Evolutionary conservation across 345 rosid species (phyloP), one percentile per base, ranked within the genome.

Genomic region (Clausena lansium): DNA sequence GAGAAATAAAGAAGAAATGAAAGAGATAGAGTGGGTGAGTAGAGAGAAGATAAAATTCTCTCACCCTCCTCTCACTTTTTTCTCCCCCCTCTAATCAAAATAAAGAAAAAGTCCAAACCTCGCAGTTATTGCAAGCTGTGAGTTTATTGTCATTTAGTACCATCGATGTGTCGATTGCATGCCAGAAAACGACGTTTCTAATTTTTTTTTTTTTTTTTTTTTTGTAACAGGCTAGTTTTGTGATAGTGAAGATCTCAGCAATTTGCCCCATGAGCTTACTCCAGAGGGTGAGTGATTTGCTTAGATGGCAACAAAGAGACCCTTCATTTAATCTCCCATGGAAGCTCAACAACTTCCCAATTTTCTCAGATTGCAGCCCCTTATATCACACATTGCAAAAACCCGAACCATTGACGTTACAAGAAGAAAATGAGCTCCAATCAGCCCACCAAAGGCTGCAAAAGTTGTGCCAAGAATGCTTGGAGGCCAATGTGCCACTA

Each of bases 261-360:
- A 88, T 95, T 19, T 90, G 90, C 84, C 94, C 95, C 11, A 84
- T 89, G 54, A 70, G 85, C n/a, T 76, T 93, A 75, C 84, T 95
- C 4, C 83, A 83, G 78, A 82, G 93, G 74, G 88, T 93, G 7
- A 91, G 98, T 76, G 96, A 93, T 78, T 67, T 93, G 67, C 84
- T 93, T 24, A 82, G 99, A 32, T 95, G 99, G 99, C 92, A 95
- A 79, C 79, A 91, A 75, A 89, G 77, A 73, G 80, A 86, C 68
- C 84, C 94, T 1, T 80, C 83, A 0, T 88, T 90, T 62, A 79
- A 82, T 55, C 94, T 93, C 41, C 91, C 96, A 1, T 95, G 99
- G 99, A 95, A 93, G 81, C 84, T 77, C 17, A 75, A 84, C 69
- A 63, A 88, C 2, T 79, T 92, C 5, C 93, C 99, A 0, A 81